Percentiles rank a stretch among this genome's conserved stretches.
phyloP scores from a whole-genome alignment of 1,284 basidiomycete genomes.

The Ceratorhiza oryzae-sativae region DNA sequence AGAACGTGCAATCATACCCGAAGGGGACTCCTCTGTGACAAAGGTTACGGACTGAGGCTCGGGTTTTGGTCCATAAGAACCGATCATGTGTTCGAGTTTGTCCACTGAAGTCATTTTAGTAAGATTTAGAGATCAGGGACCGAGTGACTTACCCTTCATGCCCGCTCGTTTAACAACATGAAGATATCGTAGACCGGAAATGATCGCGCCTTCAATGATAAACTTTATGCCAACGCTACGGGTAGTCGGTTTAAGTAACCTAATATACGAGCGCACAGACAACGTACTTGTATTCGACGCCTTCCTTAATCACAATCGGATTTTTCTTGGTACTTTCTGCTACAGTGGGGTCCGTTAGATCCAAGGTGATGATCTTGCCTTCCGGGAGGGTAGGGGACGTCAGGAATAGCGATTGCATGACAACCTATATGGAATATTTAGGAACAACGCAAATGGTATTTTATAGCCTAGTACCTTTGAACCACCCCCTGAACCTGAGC shows the following conservation, averaged over 20 bases:
- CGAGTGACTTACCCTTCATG: conserved; percentile 60
- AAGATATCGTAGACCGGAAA: conserved; percentile 85
- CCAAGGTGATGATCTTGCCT: conserved; percentile 65
- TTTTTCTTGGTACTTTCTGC: conserved; percentile 68
- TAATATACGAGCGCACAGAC: conserved; percentile 34
- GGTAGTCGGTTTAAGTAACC: neutral
- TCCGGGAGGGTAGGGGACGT: conserved; percentile 69
- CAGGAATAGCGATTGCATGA: conserved; percentile 73
- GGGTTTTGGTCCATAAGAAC: conserved; percentile 78
- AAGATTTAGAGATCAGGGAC: conserved; percentile 22
- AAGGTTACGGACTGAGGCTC: conserved; percentile 73
- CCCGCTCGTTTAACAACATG: conserved; percentile 83
- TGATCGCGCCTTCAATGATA: conserved; percentile 83
- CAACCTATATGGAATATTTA: too few relatives aligned
- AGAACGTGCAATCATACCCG: conserved; percentile 80
- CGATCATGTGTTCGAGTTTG: conserved; percentile 89
- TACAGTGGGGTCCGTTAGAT: conserved; percentile 59
- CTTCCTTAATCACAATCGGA: conserved; percentile 83
- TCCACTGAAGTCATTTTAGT: conserved; percentile 63
- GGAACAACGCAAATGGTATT: too few relatives aligned
- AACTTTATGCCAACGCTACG: conserved; percentile 77
- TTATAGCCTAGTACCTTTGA: conserved; percentile 68
- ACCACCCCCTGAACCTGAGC: conserved; percentile 57
- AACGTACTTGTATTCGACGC: conserved; percentile 76
- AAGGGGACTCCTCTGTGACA: conserved; percentile 78